These are phyloP conservation scores for Pseudozyma sp. DNA, from an alignment of 1,284 basidiomycete genomes.

Conservation along the genomic window DNA sequence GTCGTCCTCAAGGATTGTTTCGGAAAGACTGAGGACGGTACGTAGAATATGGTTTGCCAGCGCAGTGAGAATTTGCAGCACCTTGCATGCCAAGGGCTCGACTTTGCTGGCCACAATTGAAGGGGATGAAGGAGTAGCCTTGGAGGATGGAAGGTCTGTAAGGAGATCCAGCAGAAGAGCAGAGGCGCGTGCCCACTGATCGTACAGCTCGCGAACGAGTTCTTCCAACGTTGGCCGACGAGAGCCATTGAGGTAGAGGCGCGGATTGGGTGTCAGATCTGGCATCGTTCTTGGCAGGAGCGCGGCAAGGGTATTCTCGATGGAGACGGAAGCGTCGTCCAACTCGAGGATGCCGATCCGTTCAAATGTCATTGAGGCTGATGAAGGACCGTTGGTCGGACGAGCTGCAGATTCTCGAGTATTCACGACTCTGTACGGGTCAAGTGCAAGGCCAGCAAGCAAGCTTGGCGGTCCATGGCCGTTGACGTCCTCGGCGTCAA, in stretches of 20 bases:
- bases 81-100: conserved; percentile 27
- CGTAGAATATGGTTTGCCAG: conserved; percentile 42
- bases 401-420: not conserved
- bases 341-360: conserved; percentile 30
- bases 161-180: conserved; percentile 24
- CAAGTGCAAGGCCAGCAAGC: conserved; percentile 16
- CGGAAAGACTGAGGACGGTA: conserved; percentile 26
- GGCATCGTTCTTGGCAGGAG: conserved; percentile 22
- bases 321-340: conserved; percentile 31
- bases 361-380: conserved; percentile 19
- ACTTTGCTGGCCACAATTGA: not conserved
- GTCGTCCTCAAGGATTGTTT: conserved; percentile 35
- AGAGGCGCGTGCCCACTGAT: conserved; percentile 26
- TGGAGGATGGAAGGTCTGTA: conserved; percentile 3
- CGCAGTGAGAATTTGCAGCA: conserved; percentile 30
- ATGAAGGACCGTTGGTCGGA: not conserved
- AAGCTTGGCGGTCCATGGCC: not conserved
- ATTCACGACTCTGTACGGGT: not conserved
- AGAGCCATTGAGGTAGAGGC: conserved; percentile 3
- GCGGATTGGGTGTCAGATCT: conserved; percentile 24
- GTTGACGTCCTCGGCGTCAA: not conserved
- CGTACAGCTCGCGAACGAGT: conserved; percentile 11
- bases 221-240: conserved; percentile 32
- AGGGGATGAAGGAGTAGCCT: not conserved
- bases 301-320: conserved; percentile 16